Evolutionary conservation across 768 basidiomycete genomes (phyloP), one percentile per base, ranked within the genome.

Genomic region (Trametes meyenii): DNA sequence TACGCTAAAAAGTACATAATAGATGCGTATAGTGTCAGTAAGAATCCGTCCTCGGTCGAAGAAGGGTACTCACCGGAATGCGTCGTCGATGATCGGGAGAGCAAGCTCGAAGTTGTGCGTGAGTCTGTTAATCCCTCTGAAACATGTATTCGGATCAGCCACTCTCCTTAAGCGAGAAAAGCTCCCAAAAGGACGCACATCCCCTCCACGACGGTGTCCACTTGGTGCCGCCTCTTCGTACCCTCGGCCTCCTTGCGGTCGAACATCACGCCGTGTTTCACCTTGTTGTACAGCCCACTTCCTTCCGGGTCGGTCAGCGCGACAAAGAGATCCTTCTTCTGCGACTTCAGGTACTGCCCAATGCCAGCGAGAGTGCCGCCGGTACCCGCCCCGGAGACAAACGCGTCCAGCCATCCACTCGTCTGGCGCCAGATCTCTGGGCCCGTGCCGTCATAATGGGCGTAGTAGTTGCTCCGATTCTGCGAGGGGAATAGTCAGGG

Each of bases 361-460:
- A 81, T 83, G 0, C 96, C 96, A 1, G 94, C 89, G 52, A 99
- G 84, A 3, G 96, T 98, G 13, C 97, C 97, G 5, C 97, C 96
- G 2, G 96, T 98, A 86, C 94, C 94, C 57, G 96, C 94, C 1
- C 96, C 96, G 29, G 88, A 85, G 43, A 98, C 88, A 68, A 98
- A 98, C 6, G 89, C 94, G 69, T 91, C 82, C 0, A 97, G 63
- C 26, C 77, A 75, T 12, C 95, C 95, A 68, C 87, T 88, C 7
- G 92, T 94, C 72, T 99, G 97, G 44, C 88, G 80, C 89, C 94
- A 94, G 36, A 98, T 92, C 77, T 98, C 97, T 0, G 94, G 95
- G 0, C 93, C 97, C 0, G 97, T 98, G 6, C 92, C 92, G 36
- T 84, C 75, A 64, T 83, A 93, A 72, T 99, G 97, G 0, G 96